phyloP scores from a whole-genome alignment of 2,329 filamentous ascomycete genomes.

The Colletotrichum sp. region DNA sequence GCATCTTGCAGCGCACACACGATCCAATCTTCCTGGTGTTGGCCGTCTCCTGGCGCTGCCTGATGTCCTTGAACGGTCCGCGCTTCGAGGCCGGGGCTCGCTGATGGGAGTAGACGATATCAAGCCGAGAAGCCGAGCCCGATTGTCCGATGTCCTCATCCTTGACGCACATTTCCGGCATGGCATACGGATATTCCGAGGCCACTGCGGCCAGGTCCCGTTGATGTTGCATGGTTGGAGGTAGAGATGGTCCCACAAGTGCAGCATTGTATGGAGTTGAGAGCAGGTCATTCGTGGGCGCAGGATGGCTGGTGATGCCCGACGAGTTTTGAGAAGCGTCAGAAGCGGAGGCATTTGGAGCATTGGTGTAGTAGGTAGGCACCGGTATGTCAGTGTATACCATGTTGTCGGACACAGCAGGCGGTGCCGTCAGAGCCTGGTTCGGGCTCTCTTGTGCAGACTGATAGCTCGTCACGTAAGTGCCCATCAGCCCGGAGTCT shows the following conservation, averaged over 20 bases:
- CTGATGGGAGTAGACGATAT: constrained; percentile 38
- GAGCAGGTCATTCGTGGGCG: not conserved
- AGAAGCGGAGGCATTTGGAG: not conserved
- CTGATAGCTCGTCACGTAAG: constrained; percentile 39
- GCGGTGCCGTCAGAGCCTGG: constrained; percentile 25
- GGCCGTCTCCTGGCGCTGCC: constrained; percentile 58
- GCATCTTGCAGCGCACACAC: constrained; percentile 66
- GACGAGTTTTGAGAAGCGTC: not conserved
- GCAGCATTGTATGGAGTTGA: not conserved
- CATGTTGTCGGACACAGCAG: constrained; percentile 42
- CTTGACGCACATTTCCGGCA: constrained; percentile 23
- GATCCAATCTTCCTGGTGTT: constrained; percentile 62
- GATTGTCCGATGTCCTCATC: not conserved
- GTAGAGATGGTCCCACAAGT: not conserved
- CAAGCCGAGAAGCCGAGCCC: constrained; percentile 23
- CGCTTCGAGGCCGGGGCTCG: constrained; percentile 45
- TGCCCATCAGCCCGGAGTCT: constrained; percentile 28
- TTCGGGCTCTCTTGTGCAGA: constrained; percentile 37
- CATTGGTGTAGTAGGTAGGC: constrained; percentile 27
- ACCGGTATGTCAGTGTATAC: constrained; percentile 37
- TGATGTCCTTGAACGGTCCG: constrained; percentile 60
- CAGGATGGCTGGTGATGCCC: not conserved
- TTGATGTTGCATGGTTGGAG: not conserved
- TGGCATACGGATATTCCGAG: constrained; percentile 6
- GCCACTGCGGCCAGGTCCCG: not conserved